Base-by-base conservation (phyloP, 2,329 filamentous ascomycete species). In the Metarhizium album region DNA sequence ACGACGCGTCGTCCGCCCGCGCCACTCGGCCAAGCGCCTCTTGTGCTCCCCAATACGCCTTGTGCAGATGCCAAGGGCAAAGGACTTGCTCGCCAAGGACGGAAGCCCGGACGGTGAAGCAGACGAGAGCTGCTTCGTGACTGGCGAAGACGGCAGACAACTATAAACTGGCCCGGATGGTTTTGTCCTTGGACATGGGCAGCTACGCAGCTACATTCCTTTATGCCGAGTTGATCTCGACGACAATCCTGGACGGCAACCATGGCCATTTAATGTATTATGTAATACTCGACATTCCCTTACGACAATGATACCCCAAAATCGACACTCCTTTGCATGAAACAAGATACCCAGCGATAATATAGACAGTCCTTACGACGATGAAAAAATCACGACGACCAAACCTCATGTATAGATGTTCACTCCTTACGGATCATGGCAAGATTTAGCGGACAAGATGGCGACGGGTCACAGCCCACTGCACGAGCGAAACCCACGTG, bases 311-410 rank as follows among this genome's bases (percentile, higher is more conserved):
- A 70, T 51, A 51, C 49, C 49, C n/a, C 45, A 27, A 16, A 13
- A 20, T 24, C 49, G 29, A 50, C 48, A 46, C 42, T 50, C 48
- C 42, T 50, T 50, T 31, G 23, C 42, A 50, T 45, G n/a, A 14
- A 46, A 29, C 11, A 31, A 29, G 48, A 50, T 50, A 50, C 48
- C 48, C 48, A 46, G 31, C 33, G 61, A 62, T 57, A 60, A 60
- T 60, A 42, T 64, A 69, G 60, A 69, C 70, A 66, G 67, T 74
- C 71, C 70, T 72, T 74, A 67, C 63, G 66, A 42, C 13, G 38
- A 31, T 33, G 31, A 51, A 18, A 6, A 27, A n/a, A 37, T 13
- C 24, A 14, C 20, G 24, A 20, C 8, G 24, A 5, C 20, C 14
- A 43, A n/a, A 27, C 29, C 35, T 40, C 40, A 24, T 43, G 40